A percentile compares a stretch with the other conserved stretches of the same genome.
phyloP scores from a whole-genome alignment of 768 basidiomycete genomes.

The Daedalea quercina region DNA sequence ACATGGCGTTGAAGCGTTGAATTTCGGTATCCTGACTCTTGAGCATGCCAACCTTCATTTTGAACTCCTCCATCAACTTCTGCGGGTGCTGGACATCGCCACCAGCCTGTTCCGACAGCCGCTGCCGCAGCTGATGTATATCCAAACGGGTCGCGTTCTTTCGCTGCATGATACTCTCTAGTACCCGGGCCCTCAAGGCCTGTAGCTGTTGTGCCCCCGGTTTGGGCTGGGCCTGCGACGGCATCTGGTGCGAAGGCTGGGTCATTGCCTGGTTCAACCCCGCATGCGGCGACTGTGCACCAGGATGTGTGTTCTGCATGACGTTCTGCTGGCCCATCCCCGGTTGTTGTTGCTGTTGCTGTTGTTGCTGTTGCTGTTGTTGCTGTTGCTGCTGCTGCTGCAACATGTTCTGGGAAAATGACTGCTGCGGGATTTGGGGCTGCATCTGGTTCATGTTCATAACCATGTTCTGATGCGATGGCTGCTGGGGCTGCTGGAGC shows the following conservation, averaged over 20 bases:
- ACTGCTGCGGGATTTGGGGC: not conserved
- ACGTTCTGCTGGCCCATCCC: not conserved
- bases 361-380: too few species aligned
- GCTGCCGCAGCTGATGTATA: not conserved
- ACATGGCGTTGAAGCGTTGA: not conserved
- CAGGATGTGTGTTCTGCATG: not conserved
- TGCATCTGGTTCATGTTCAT: not conserved
- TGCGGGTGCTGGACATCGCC: not conserved
- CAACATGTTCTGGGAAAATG: not conserved
- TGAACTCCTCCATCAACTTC: not conserved
- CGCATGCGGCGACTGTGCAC: not conserved
- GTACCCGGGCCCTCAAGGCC: not conserved
- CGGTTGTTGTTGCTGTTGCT: too few species aligned
- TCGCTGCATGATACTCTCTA: not conserved
- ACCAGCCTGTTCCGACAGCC: not conserved
- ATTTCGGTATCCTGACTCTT: not conserved
- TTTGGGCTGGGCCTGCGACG: not conserved
- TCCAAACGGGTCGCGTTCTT: not conserved
- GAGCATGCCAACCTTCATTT: not conserved
- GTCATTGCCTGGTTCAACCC: not conserved
- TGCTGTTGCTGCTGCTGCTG: too few species aligned
- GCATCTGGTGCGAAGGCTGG: not conserved
- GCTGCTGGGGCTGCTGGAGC: not conserved
- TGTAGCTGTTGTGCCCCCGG: conserved; percentile 3
- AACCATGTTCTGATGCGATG: not conserved